These are phyloP conservation scores for Lentinus polychrous DNA, from an alignment of 1,284 basidiomycete genomes.

Conservation along the genomic window DNA sequence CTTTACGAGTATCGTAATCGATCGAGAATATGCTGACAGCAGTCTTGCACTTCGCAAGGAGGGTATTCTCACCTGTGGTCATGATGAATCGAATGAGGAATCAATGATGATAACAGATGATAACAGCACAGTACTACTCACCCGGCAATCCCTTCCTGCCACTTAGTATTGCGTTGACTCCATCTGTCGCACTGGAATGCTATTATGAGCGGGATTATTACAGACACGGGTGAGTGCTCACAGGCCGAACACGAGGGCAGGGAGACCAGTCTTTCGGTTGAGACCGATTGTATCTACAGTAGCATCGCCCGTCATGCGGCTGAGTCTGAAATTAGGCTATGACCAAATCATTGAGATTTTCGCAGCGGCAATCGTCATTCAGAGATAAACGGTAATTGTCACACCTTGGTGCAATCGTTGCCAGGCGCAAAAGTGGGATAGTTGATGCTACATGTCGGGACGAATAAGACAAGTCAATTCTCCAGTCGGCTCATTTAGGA, in stretches of 20 bases:
- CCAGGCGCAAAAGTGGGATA: conserved; percentile 20
- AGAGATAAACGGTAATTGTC: background rate
- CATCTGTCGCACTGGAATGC: conserved; percentile 13
- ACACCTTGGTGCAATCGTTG: conserved; percentile 18
- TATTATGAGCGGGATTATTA: background rate
- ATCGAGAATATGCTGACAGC: conserved; percentile 23
- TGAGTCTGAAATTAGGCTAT: conserved; percentile 22
- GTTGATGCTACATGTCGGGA: conserved; percentile 16
- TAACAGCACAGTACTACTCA: conserved; percentile 7
- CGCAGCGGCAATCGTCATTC: too few relatives aligned
- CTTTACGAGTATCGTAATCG: conserved; percentile 23
- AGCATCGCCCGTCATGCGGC: conserved; percentile 22
- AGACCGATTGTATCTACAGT: conserved; percentile 16
- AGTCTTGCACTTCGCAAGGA: conserved; percentile 19
- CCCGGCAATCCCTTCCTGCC: conserved; percentile 20
- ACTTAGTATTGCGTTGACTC: conserved; percentile 20
- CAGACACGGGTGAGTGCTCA: conserved; percentile 1
- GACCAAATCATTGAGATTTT: background rate
- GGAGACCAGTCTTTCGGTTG: conserved; percentile 20
- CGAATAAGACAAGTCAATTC: background rate
- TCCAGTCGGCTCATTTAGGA: too few relatives aligned
- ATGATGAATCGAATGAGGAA: background rate
- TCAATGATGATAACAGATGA: background rate
- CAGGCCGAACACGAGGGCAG: conserved; percentile 13
- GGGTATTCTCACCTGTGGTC: conserved; percentile 21